These are phyloP conservation scores for Corymbia calophylla DNA, from an alignment of 441 rosid genomes.

Conservation along the genomic window DNA sequence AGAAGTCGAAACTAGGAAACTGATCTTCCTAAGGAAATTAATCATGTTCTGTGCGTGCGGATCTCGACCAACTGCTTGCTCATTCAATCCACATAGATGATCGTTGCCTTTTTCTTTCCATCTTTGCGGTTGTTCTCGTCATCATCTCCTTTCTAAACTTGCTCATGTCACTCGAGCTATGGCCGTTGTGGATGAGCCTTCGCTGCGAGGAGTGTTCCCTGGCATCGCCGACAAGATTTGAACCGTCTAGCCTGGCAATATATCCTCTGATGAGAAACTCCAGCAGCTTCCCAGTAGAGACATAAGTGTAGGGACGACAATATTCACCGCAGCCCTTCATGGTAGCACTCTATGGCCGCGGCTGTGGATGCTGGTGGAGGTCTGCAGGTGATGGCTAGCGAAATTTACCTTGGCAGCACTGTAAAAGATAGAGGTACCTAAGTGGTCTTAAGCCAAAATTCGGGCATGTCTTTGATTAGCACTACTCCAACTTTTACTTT, in stretches of 20 bases:
- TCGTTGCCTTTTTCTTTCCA: neutral
- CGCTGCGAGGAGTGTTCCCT: neutral
- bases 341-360: neutral
- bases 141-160: neutral
- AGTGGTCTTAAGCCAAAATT: neutral
- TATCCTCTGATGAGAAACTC: neutral
- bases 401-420: neutral
- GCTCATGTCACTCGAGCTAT: neutral
- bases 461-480: neutral
- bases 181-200: neutral
- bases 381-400: neutral
- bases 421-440: neutral
- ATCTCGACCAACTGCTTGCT: neutral
- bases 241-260: no score
- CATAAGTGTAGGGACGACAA: neutral
- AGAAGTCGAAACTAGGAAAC: neutral
- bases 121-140: rapidly evolving
- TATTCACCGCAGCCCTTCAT: neutral
- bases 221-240: neutral
- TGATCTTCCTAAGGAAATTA: neutral
- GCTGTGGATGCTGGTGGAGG: rapidly evolving
- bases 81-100: neutral
- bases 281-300: neutral
- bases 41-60: neutral
- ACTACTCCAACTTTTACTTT: no score